phyloP scores from a whole-genome alignment of 116 monocot genomes.

The Posidonia oceanica region DNA sequence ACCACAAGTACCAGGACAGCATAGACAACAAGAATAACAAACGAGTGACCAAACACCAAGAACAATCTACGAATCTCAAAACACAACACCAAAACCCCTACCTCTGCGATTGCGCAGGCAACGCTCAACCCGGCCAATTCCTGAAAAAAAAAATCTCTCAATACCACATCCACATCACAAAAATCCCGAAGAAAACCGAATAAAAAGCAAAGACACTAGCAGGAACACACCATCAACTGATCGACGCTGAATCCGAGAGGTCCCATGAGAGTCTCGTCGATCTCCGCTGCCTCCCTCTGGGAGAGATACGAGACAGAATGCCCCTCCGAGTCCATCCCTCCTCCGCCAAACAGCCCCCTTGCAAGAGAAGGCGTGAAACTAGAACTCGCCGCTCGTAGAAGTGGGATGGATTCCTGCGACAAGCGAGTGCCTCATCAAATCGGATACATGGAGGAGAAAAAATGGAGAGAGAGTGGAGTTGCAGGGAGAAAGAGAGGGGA shows the following conservation, averaged over 20 bases:
- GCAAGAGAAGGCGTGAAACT: neutral
- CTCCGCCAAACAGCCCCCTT: slow-evolving; percentile 10
- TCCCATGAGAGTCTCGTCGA: slow-evolving; percentile 95
- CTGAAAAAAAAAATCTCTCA: slow-evolving; percentile 19
- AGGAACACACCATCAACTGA: slow-evolving; percentile 66
- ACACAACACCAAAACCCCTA: neutral
- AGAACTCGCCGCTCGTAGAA: neutral
- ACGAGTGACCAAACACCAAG: neutral
- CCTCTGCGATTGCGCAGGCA: slow-evolving; percentile 67
- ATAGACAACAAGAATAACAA: neutral
- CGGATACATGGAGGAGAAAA: neutral
- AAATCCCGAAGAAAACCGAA: neutral
- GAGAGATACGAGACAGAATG: slow-evolving; percentile 38
- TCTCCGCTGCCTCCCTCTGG: slow-evolving; percentile 73
- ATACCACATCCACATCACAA: neutral
- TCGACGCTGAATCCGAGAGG: slow-evolving; percentile 92
- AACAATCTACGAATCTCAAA: neutral
- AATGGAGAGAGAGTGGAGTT: slow-evolving; percentile 3
- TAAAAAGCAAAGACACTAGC: neutral
- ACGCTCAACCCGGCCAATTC: slow-evolving; percentile 95
- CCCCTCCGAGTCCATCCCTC: slow-evolving; percentile 12
- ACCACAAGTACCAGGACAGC: too few relatives aligned
- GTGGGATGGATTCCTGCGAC: too few relatives aligned
- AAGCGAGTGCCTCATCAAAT: neutral
- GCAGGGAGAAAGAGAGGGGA: neutral